Conservation (phyloP, 75 land plant genomes). For the Cryptomeria japonica region DNA sequence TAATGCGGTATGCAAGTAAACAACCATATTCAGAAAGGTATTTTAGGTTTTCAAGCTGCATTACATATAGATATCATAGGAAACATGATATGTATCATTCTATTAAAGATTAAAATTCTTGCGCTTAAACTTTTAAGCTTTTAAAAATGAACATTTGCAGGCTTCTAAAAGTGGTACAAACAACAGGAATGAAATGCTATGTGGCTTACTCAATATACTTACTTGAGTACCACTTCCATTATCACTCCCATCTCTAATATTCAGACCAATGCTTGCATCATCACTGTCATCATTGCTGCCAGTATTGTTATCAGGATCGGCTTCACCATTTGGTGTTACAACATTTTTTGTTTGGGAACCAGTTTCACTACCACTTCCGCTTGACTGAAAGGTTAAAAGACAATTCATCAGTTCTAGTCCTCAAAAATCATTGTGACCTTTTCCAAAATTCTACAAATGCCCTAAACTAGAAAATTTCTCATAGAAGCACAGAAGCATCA, state of each 20-base stretch:
- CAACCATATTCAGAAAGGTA: not conserved
- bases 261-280: conserved; percentile 57
- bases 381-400: conserved; percentile 55
- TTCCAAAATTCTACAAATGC: not conserved
- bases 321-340: conserved; percentile 41
- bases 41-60: not conserved
- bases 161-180: not conserved
- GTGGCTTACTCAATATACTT: conserved; percentile 5
- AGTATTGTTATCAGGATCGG: conserved; percentile 46
- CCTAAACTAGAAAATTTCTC: not conserved
- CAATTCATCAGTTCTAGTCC: conserved; percentile 7
- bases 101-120: not conserved
- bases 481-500: not conserved
- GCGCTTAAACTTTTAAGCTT: not conserved
- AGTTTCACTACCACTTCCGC: conserved; percentile 90
- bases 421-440: not conserved
- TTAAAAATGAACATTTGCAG: not conserved
- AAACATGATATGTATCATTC: not conserved
- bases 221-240: conserved; percentile 96
- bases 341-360: conserved; percentile 61
- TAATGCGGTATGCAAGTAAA: not conserved
- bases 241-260: conserved; percentile 77
- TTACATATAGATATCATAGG: not conserved
- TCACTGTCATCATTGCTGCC: conserved; percentile 65
- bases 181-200: not conserved